A percentile compares a stretch with the other conserved stretches of the same genome.
Conservation (phyloP, 257 asterid species). For the Ilex aquifolium region DNA sequence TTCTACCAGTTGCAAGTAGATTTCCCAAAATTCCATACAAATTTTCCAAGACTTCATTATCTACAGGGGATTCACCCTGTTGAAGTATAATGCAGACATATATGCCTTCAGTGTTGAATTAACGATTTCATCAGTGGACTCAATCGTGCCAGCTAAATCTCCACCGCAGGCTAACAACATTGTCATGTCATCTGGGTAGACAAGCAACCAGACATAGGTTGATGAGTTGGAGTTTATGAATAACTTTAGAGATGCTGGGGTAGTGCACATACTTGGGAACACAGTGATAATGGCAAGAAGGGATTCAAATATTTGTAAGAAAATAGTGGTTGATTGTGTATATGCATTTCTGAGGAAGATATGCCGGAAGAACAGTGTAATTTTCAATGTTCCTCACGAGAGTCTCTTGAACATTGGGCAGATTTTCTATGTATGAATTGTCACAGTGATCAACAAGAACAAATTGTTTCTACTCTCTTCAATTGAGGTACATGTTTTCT, state of each 20-base stretch:
- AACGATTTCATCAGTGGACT: conserved; percentile 58
- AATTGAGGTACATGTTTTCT: too few relatives aligned
- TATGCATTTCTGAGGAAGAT: conserved; percentile 93
- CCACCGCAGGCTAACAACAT: conserved; percentile 33
- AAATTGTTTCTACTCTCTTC: not conserved
- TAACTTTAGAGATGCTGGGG: conserved; percentile 77
- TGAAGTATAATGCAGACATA: conserved; percentile 23
- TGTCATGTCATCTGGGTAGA: conserved; percentile 44
- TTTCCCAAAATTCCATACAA: too few relatives aligned
- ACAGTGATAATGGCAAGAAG: conserved; percentile 77
- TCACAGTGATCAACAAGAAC: too few relatives aligned
- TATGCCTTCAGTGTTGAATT: conserved; percentile 31
- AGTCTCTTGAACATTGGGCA: conserved; percentile 94
- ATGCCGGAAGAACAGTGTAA: conserved; percentile 95
- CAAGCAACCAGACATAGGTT: conserved; percentile 52
- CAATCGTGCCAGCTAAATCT: conserved; percentile 56
- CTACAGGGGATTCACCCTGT: too few relatives aligned
- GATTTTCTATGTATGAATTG: conserved; percentile 72
- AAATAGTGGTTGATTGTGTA: conserved; percentile 73
- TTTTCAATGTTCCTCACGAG: conserved; percentile 91
- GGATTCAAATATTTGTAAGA: conserved; percentile 69
- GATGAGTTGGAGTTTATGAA: conserved; percentile 77
- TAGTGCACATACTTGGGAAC: conserved; percentile 91
- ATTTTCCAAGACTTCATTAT: too few relatives aligned
- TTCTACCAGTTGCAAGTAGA: too few relatives aligned